These are phyloP conservation scores for Chlorokybus atmophyticus DNA, from an alignment of 139 green algal species.

Conservation along the genomic window DNA sequence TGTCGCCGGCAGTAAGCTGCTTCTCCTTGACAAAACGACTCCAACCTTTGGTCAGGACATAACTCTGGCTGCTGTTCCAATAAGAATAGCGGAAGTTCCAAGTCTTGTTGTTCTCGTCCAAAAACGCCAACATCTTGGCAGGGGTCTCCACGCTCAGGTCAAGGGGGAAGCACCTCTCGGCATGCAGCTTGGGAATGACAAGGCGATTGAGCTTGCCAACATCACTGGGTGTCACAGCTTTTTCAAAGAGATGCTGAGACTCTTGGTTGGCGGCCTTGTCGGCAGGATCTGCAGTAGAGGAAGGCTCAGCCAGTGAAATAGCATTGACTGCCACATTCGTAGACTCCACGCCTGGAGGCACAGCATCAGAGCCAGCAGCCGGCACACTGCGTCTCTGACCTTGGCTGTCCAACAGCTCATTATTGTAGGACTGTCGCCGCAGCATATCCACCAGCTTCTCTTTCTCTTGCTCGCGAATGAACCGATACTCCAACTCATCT, in stretches of 20 bases:
- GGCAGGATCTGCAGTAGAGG: too few relatives aligned
- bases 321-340: too few relatives aligned
- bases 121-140: constrained; percentile 17
- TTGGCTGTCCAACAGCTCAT: too few relatives aligned
- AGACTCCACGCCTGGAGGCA: too few relatives aligned
- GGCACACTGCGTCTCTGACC: too few relatives aligned
- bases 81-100: constrained; percentile 31
- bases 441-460: too few relatives aligned
- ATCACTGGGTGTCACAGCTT: constrained; percentile 25
- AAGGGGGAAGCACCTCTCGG: constrained; percentile 27
- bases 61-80: constrained; percentile 32
- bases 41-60: constrained; percentile 31
- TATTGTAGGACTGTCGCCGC: too few relatives aligned
- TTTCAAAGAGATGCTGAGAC: constrained; percentile 27
- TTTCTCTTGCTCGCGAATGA: too few relatives aligned
- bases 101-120: constrained; percentile 23
- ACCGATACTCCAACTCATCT: too few relatives aligned
- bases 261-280: too few relatives aligned
- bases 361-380: too few relatives aligned
- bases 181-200: constrained; percentile 30
- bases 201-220: constrained; percentile 31
- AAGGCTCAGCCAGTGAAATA: too few relatives aligned
- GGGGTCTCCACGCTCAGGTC: constrained; percentile 5
- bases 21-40: constrained; percentile 31
- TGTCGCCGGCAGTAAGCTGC: constrained; percentile 21